Percentiles rank a stretch among this genome's conserved stretches.
These are phyloP conservation scores for Decorospora gaudefroyi DNA, from an alignment of 2,329 filamentous ascomycete species.

Conservation along the genomic window DNA sequence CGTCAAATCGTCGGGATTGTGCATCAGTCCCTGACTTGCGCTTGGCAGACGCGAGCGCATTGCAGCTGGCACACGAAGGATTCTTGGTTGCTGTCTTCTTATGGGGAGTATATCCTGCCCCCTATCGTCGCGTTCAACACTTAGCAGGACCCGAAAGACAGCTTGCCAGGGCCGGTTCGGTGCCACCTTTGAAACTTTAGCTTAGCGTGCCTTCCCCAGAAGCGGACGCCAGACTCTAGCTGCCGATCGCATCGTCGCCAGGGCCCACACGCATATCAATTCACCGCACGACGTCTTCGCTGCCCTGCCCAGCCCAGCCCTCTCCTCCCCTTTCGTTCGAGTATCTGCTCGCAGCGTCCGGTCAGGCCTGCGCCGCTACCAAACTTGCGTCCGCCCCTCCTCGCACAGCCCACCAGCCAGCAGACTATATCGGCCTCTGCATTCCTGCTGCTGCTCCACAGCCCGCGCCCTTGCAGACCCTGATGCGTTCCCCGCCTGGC, in stretches of 20 bases:
- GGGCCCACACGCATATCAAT: conserved; percentile 17
- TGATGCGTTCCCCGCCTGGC: conserved; percentile 49
- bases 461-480: conserved; percentile 44
- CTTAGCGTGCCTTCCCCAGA: conserved; percentile 26
- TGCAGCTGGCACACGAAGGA: conserved; percentile 2
- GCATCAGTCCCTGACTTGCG: conserved; percentile 26
- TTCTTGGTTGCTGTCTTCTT: background rate
- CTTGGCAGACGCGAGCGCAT: conserved; percentile 29
- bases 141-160: conserved; percentile 5
- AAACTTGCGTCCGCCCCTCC: background rate
- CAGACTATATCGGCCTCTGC: conserved; percentile 6
- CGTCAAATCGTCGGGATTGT: conserved; percentile 29
- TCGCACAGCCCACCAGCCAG: conserved; percentile 1
- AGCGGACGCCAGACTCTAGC: conserved; percentile 26
- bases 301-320: conserved; percentile 12
- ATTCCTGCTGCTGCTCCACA: conserved; percentile 9
- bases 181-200: conserved; percentile 10
- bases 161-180: conserved; percentile 6
- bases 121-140: background rate
- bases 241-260: conserved; percentile 27
- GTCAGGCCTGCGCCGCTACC: conserved; percentile 9
- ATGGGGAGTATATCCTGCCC: background rate
- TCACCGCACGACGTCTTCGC: conserved; percentile 17
- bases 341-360: conserved; percentile 3
- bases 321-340: conserved; percentile 2